Percentiles rank a stretch among this genome's conserved stretches.
phyloP scores from a whole-genome alignment of 2,329 filamentous ascomycete species.

The Ceratocystis destructans region DNA sequence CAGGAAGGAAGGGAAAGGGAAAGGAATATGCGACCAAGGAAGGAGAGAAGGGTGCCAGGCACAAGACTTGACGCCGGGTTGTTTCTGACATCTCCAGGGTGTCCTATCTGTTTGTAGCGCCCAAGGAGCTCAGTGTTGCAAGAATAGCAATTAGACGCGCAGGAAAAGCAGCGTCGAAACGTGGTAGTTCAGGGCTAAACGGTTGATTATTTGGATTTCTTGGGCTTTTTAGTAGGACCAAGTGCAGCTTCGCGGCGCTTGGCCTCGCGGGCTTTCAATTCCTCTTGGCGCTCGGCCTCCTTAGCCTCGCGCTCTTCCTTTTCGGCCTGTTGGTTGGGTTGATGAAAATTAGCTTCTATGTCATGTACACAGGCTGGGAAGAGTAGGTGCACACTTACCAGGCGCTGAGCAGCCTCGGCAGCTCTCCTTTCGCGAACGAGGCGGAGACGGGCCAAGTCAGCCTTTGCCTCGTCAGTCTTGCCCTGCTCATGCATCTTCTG shows the following conservation, averaged over 20 bases:
- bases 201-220: constrained; percentile 23
- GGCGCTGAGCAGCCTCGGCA: constrained; percentile 67
- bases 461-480: constrained; percentile 91
- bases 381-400: constrained; percentile 37
- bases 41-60: neutral
- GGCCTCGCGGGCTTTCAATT: constrained; percentile 42
- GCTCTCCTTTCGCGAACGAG: constrained; percentile 77
- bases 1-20: neutral
- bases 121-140: neutral
- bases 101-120: neutral
- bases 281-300: constrained; percentile 35
- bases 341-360: too few relatives aligned
- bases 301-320: constrained; percentile 42
- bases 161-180: neutral
- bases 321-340: constrained; percentile 34
- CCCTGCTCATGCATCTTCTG: constrained; percentile 84
- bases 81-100: neutral
- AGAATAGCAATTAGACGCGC: neutral
- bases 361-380: too few relatives aligned
- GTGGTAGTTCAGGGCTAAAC: neutral
- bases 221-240: constrained; percentile 36
- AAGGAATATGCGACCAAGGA: neutral
- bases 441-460: constrained; percentile 70
- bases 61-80: neutral
- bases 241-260: constrained; percentile 42